Evolutionary conservation across 805 yeast genomes (phyloP).

Genomic region (Pichia californica): DNA sequence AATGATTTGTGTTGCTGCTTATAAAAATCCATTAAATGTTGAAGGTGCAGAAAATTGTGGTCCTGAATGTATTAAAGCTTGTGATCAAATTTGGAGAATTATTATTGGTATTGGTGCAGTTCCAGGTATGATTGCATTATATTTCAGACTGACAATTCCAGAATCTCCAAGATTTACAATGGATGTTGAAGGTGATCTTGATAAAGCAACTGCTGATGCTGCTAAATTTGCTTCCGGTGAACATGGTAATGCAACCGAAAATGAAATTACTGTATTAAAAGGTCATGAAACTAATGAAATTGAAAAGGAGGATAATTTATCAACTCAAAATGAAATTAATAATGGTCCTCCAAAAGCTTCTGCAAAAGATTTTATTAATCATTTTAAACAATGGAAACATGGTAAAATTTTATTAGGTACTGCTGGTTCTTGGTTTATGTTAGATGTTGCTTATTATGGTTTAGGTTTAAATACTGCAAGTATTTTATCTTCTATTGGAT

Average conservation of each 20-base stretch:
- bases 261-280: conserved; percentile 37
- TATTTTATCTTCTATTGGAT: conserved; percentile 79
- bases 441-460: conserved; percentile 90
- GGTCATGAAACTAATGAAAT: conserved; percentile 12
- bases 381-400: conserved; percentile 83
- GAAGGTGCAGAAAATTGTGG: conserved; percentile 57
- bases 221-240: conserved; percentile 44
- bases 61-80: conserved; percentile 61
- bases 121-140: conserved; percentile 79
- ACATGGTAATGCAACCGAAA: conserved; percentile 41
- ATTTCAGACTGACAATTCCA: conserved; percentile 89
- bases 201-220: conserved; percentile 48
- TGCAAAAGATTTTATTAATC: conserved; percentile 52
- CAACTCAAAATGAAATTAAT: too few species aligned
- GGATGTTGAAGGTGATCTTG: conserved; percentile 57
- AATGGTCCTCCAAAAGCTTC: conserved; percentile 30
- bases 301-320: conserved; percentile 29
- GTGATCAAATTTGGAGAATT: conserved; percentile 94
- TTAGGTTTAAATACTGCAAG: conserved; percentile 76
- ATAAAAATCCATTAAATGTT: conserved; percentile 56
- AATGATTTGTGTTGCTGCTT: conserved; percentile 67
- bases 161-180: conserved; percentile 89
- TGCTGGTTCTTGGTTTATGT: conserved; percentile 86
- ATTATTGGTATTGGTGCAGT: conserved; percentile 84
- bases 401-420: conserved; percentile 81